Percentiles rank a stretch among this genome's conserved stretches.
These are phyloP conservation scores for Blastomyces percursus DNA, from an alignment of 2,329 filamentous ascomycete species.

Conservation along the genomic window DNA sequence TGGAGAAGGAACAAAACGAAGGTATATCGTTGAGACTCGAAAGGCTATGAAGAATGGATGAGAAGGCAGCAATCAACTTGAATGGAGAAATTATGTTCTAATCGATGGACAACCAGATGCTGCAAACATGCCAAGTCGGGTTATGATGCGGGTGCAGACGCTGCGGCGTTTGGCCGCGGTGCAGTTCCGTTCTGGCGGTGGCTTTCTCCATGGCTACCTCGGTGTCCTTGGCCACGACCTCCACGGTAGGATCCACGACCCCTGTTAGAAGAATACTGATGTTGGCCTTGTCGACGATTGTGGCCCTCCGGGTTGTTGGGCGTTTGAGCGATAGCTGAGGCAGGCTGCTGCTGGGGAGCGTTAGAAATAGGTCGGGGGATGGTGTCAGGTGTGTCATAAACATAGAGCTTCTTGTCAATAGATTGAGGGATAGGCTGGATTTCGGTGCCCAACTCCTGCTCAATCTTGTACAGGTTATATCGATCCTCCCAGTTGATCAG, in stretches of 20 bases:
- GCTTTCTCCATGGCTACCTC: slow-evolving; percentile 27
- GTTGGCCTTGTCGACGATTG: slow-evolving; percentile 26
- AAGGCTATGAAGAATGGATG: not conserved
- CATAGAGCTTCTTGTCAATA: slow-evolving; percentile 97
- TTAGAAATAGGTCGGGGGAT: slow-evolving; percentile 74
- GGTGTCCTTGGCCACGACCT: slow-evolving; percentile 34
- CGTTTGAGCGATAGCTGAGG: not conserved
- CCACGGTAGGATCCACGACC: slow-evolving; percentile 35
- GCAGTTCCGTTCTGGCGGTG: slow-evolving; percentile 21
- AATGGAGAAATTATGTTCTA: not conserved
- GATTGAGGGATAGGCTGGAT: slow-evolving; percentile 89
- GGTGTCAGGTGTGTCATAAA: slow-evolving; percentile 90
- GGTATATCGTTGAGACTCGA: not conserved
- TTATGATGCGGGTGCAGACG: slow-evolving; percentile 12
- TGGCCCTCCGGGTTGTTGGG: slow-evolving; percentile 16
- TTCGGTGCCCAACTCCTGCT: slow-evolving; percentile 92
- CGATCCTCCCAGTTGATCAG: slow-evolving; percentile 99
- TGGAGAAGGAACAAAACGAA: not conserved
- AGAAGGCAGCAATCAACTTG: not conserved
- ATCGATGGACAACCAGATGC: not conserved
- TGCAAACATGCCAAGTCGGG: not conserved
- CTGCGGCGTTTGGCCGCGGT: slow-evolving; percentile 13
- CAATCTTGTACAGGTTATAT: slow-evolving; percentile 98
- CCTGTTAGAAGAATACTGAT: slow-evolving; percentile 29
- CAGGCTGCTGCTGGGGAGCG: slow-evolving; percentile 27